Evolutionary conservation across 441 rosid genomes (phyloP), one percentile per base, ranked within the genome.

Genomic region (Croton setiger): DNA sequence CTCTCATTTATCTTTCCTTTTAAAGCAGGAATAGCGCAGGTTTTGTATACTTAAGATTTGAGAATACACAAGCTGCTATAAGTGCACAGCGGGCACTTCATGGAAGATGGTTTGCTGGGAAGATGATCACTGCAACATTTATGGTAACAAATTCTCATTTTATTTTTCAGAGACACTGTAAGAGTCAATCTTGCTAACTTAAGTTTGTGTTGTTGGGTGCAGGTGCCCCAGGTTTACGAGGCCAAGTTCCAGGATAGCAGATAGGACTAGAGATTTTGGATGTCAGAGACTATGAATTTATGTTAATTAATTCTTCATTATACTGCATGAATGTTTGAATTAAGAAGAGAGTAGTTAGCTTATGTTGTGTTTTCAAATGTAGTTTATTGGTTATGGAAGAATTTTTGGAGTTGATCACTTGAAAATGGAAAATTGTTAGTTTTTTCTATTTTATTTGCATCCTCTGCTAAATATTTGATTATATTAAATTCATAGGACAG

Each of bases 41-140:
- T 37, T 89, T 89, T 73, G 99, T 92, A 31, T 95, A 89, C 80
- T 72, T 92, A 78, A 82, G 82, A 64, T 92, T 95, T 44, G 92
- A 85, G 74, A 85, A 84, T 54, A 23, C 79, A 2, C 85, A 89
- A 68, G 74, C 91, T 74, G 96, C 98, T 18, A 65, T 78, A 36
- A 79, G 61, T 20, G 97, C 98, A 0, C 98, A 89, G 47, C 91
- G 82, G 11, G 89, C 97, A 7, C 92, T 95, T 36, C 99, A 95
- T 64, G 99, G 99, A 35, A 84, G 99, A 80, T 92, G 99, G 98
- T 95, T 92, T 80, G 99, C 98, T 8, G 98, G 95, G 58, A 92
- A 95, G 80, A 90, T 95, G 99, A 95, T 92, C 64, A 92, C 95
- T 4, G 99, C 97, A 7, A 80, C 91, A 18, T 92, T 74, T 80